Percentiles rank a stretch among this genome's conserved stretches.
Evolutionary conservation across 257 asterid genomes (phyloP).

Genomic region (Paraleonurus japonicus): DNA sequence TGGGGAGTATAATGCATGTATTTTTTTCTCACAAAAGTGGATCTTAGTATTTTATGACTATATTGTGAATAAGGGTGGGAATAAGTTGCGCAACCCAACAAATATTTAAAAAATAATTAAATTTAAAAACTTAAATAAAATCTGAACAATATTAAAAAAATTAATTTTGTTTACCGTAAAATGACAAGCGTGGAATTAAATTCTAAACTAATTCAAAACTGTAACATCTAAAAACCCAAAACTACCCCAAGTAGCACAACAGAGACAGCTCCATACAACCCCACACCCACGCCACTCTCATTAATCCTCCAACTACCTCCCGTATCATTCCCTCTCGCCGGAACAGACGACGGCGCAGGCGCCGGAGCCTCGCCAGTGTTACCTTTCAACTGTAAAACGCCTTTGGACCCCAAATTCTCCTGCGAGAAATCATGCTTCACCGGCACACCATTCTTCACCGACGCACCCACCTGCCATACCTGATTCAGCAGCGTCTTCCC

Average conservation of each 20-base stretch:
- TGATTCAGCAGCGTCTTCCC: slow-evolving; percentile 43
- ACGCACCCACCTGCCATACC: slow-evolving; percentile 71
- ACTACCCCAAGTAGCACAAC: slow-evolving; percentile 23
- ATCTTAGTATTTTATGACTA: too few species aligned
- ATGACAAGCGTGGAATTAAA: neutral
- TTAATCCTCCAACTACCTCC: slow-evolving; percentile 23
- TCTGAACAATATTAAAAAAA: too few species aligned
- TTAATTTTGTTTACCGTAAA: too few species aligned
- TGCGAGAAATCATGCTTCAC: slow-evolving; percentile 37
- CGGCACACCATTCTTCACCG: slow-evolving; percentile 50
- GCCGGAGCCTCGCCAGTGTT: neutral
- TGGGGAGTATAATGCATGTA: too few species aligned
- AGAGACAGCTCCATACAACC: slow-evolving; percentile 26
- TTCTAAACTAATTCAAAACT: neutral
- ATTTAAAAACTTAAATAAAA: too few species aligned
- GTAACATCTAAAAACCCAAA: slow-evolving; percentile 7
- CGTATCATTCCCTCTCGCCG: slow-evolving; percentile 19
- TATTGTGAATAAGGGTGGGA: too few species aligned
- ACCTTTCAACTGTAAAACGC: slow-evolving; percentile 33
- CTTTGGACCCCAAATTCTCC: slow-evolving; percentile 48
- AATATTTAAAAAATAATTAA: too few species aligned
- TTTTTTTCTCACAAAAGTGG: too few species aligned
- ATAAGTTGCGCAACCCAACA: too few species aligned
- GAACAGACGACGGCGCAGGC: neutral
- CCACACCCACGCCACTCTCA: slow-evolving; percentile 6